Percentiles rank a stretch among this genome's conserved stretches.
phyloP scores from a whole-genome alignment of 2,329 filamentous ascomycete genomes.

The Xylariaceae sp. region DNA sequence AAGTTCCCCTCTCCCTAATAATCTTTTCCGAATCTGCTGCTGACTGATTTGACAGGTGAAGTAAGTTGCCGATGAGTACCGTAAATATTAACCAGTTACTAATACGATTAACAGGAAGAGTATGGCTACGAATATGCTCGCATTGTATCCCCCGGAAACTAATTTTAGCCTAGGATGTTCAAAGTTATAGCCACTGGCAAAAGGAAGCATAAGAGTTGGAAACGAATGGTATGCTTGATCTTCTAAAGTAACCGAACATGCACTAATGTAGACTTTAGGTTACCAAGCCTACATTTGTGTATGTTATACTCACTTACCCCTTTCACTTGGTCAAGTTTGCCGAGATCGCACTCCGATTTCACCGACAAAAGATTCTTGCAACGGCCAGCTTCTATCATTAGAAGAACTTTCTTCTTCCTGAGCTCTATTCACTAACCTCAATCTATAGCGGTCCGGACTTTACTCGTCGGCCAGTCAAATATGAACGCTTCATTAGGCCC shows the following conservation, averaged over 20 bases:
- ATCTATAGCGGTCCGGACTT: slow-evolving; percentile 73
- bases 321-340: slow-evolving; percentile 40
- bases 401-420: no score
- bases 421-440: no score
- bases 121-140: no score
- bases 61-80: neutral
- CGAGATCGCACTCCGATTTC: no score
- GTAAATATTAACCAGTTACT: neutral
- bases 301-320: slow-evolving; percentile 56
- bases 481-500: slow-evolving; percentile 70
- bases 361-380: no score
- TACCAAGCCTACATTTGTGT: slow-evolving; percentile 2
- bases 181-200: slow-evolving; percentile 90
- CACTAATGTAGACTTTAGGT: neutral
- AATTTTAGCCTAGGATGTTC: no score
- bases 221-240: no score
- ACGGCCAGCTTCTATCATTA: no score
- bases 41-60: slow-evolving; percentile 22
- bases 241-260: slow-evolving; percentile 46
- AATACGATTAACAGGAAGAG: slow-evolving; percentile 48
- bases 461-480: slow-evolving; percentile 80
- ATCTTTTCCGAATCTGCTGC: neutral
- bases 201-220: slow-evolving; percentile 69
- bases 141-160: no score
- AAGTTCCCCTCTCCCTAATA: slow-evolving; percentile 51